These are phyloP conservation scores for Phytomonas sp. DNA, from an alignment of 208 protist genomes.

Conservation along the genomic window DNA sequence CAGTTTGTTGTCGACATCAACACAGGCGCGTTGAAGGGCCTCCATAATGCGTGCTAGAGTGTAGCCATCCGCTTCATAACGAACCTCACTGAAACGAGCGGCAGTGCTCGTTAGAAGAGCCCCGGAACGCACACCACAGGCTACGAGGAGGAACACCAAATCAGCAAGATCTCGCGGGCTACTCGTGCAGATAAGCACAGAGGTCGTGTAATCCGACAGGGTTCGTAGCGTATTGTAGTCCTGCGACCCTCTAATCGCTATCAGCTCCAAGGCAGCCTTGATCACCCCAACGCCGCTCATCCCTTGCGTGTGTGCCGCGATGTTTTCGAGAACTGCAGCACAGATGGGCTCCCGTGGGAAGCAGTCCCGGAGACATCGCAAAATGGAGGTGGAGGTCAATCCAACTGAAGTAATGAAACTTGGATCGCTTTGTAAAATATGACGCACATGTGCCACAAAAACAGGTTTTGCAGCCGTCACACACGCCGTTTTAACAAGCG, in stretches of 20 bases:
- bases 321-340: constrained; percentile 48
- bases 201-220: constrained; percentile 42
- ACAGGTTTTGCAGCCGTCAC: constrained; percentile 64
- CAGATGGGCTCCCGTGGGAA: constrained; percentile 62
- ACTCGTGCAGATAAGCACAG: constrained; percentile 35
- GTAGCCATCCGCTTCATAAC: constrained; percentile 11
- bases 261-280: constrained; percentile 43
- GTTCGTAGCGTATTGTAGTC: constrained; percentile 47
- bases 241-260: constrained; percentile 36
- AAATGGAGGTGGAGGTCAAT: constrained; percentile 33
- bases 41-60: constrained; percentile 12
- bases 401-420: constrained; percentile 39
- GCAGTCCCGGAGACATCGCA: constrained; percentile 58
- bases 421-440: constrained; percentile 63
- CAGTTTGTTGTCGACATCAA: not conserved
- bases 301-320: constrained; percentile 38
- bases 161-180: constrained; percentile 31
- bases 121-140: constrained; percentile 51
- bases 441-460: constrained; percentile 55
- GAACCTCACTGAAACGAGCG: constrained; percentile 25
- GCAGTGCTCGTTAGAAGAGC: constrained; percentile 32
- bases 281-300: constrained; percentile 32
- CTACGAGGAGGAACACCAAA: constrained; percentile 42
- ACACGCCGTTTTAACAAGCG: constrained; percentile 44
- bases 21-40: not conserved